Evolutionary conservation across 2,329 filamentous ascomycete species (phyloP).

Genomic region (Epichloe hybrida): DNA sequence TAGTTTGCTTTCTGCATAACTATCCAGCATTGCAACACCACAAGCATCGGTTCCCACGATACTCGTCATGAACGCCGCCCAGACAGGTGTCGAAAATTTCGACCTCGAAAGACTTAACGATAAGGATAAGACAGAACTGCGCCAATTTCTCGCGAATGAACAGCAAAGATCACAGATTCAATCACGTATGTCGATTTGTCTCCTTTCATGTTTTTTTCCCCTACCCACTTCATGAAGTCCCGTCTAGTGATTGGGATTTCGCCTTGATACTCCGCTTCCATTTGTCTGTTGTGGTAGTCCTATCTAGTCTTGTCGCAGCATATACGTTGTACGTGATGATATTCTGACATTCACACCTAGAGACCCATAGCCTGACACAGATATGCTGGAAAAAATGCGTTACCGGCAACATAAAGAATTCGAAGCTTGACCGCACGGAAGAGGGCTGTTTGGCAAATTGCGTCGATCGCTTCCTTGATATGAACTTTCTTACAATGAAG

Average conservation of each 20-base stretch:
- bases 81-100: conserved; percentile 32
- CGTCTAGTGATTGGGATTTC: too few species aligned
- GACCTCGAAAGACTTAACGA: conserved; percentile 66
- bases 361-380: conserved; percentile 46
- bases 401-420: conserved; percentile 57
- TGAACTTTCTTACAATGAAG: conserved; percentile 72
- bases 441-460: conserved; percentile 82
- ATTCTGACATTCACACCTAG: conserved; percentile 18
- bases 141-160: conserved; percentile 74
- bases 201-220: too few species aligned
- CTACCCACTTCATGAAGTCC: too few species aligned
- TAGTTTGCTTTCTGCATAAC: background rate
- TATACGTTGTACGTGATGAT: conserved; percentile 9
- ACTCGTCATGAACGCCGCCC: conserved; percentile 22
- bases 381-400: conserved; percentile 95
- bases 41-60: background rate
- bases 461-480: conserved; percentile 85
- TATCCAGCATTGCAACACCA: background rate
- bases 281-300: background rate
- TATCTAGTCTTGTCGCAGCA: background rate
- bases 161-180: conserved; percentile 64
- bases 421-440: conserved; percentile 63
- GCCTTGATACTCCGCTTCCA: too few species aligned
- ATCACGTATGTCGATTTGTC: conserved; percentile 29
- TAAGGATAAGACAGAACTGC: conserved; percentile 75